Evolutionary conservation across 176 grass and related monocot species (phyloP).

Genomic region (Triticum timopheevii): DNA sequence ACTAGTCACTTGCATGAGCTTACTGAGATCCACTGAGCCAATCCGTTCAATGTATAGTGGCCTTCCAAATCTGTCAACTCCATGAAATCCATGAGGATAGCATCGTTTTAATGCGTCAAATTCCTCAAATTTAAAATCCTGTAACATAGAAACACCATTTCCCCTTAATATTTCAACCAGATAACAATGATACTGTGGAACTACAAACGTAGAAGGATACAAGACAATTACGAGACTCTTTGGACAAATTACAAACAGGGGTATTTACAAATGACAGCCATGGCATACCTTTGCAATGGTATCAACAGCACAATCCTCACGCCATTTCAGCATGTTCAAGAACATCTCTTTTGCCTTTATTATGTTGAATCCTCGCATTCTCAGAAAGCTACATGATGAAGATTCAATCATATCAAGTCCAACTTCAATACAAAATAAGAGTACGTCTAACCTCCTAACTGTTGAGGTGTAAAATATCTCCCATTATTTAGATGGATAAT

Average conservation of each 20-base stretch:
- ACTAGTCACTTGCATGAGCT: slow-evolving; percentile 60
- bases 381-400: slow-evolving; percentile 67
- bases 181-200: not conserved
- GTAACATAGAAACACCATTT: slow-evolving; percentile 23
- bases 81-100: slow-evolving; percentile 95
- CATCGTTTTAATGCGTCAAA: slow-evolving; percentile 74
- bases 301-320: slow-evolving; percentile 76
- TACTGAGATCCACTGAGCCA: slow-evolving; percentile 64
- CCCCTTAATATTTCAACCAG: slow-evolving; percentile 2
- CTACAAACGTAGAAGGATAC: not conserved
- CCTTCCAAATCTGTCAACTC: slow-evolving; percentile 86
- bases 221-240: slow-evolving; percentile 1
- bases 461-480: slow-evolving; percentile 19
- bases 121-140: slow-evolving; percentile 96
- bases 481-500: not conserved
- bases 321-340: slow-evolving; percentile 96
- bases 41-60: slow-evolving; percentile 88
- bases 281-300: slow-evolving; percentile 64
- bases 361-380: slow-evolving; percentile 78
- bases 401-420: slow-evolving; percentile 8
- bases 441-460: slow-evolving; percentile 1
- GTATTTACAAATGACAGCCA: slow-evolving; percentile 21
- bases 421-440: slow-evolving; percentile 8
- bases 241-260: slow-evolving; percentile 3
- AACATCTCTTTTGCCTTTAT: slow-evolving; percentile 83